A percentile compares a stretch with the other conserved stretches of the same genome.
These are phyloP conservation scores for Meyerozyma guilliermondii DNA, from an alignment of 1,139 yeast species.

Conservation along the genomic window DNA sequence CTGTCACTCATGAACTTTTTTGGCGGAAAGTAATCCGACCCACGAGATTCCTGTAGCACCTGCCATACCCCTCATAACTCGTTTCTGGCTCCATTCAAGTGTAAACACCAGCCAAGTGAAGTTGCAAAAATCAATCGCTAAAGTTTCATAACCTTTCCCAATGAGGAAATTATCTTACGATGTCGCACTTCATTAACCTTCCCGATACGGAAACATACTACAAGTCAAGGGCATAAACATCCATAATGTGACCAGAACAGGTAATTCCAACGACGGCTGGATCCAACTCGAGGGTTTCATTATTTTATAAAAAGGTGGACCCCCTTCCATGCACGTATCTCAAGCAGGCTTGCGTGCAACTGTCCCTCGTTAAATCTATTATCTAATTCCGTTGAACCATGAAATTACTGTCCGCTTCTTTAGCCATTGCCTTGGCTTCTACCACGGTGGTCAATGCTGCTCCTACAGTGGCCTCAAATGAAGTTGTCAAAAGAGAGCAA, in stretches of 20 bases:
- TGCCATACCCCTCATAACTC: not conserved
- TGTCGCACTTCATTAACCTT: not conserved
- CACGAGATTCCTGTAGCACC: too few relatives aligned
- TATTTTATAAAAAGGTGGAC: not conserved
- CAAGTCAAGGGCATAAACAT: not conserved
- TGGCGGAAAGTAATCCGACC: slow-evolving; percentile 5
- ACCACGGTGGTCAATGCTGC: slow-evolving; percentile 9
- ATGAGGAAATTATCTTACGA: slow-evolving; percentile 4
- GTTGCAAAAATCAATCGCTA: not conserved
- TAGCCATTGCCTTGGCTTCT: slow-evolving; percentile 6
- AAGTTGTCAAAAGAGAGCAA: slow-evolving; percentile 11
- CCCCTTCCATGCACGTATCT: not conserved
- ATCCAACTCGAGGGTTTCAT: not conserved
- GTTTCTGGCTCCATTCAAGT: not conserved
- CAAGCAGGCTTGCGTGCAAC: not conserved
- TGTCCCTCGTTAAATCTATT: slow-evolving; percentile 2
- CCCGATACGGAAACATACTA: slow-evolving; percentile 1
- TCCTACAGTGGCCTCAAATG: slow-evolving; percentile 6
- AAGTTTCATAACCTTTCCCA: slow-evolving; percentile 1
- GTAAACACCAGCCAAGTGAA: not conserved
- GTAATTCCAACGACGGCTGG: not conserved
- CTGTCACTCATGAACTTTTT: slow-evolving; percentile 12
- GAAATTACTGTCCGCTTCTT: slow-evolving; percentile 8
- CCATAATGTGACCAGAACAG: not conserved
- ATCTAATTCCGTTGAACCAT: slow-evolving; percentile 6